These are phyloP conservation scores for Pseudonitzschia pungens DNA, from an alignment of 108 stramenopile genomes.

Conservation along the genomic window DNA sequence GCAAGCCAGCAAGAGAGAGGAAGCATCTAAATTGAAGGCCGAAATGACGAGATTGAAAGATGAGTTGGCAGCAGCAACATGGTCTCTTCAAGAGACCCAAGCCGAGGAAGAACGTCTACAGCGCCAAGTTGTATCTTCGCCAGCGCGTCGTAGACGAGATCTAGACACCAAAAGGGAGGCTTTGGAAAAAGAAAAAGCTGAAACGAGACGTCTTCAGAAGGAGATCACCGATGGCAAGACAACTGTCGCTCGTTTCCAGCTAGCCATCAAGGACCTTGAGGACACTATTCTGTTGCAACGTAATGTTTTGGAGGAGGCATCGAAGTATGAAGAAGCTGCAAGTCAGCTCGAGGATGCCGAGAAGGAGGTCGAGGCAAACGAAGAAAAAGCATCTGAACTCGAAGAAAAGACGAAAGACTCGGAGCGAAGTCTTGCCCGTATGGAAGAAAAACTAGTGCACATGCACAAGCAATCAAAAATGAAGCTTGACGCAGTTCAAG, in stretches of 20 bases:
- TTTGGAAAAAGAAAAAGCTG: slow-evolving; percentile 50
- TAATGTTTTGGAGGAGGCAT: slow-evolving; percentile 43
- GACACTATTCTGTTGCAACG: slow-evolving; percentile 26
- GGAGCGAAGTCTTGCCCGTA: slow-evolving; percentile 31
- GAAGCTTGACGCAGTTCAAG: slow-evolving; percentile 57
- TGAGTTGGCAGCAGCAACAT: slow-evolving; percentile 65
- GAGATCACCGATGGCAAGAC: slow-evolving; percentile 32
- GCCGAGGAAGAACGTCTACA: slow-evolving; percentile 62
- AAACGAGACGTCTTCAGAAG: slow-evolving; percentile 32
- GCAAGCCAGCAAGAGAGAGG: slow-evolving; percentile 76
- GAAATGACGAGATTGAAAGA: slow-evolving; percentile 78
- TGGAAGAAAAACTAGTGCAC: slow-evolving; percentile 46
- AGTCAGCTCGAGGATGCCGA: slow-evolving; percentile 38
- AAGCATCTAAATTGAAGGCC: slow-evolving; percentile 73
- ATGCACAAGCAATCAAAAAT: slow-evolving; percentile 48
- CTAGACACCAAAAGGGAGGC: slow-evolving; percentile 16
- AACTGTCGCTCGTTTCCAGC: slow-evolving; percentile 12
- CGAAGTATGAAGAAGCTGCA: slow-evolving; percentile 37
- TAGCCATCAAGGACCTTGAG: slow-evolving; percentile 43
- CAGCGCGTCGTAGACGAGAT: slow-evolving; percentile 48
- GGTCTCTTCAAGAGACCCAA: slow-evolving; percentile 73
- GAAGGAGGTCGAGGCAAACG: slow-evolving; percentile 41
- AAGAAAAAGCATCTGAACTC: slow-evolving; percentile 36
- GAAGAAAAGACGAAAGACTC: slow-evolving; percentile 35
- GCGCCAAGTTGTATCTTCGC: slow-evolving; percentile 74